These are phyloP conservation scores for Eimeria tenella DNA, from an alignment of 169 alveolate genomes.

Conservation along the genomic window DNA sequence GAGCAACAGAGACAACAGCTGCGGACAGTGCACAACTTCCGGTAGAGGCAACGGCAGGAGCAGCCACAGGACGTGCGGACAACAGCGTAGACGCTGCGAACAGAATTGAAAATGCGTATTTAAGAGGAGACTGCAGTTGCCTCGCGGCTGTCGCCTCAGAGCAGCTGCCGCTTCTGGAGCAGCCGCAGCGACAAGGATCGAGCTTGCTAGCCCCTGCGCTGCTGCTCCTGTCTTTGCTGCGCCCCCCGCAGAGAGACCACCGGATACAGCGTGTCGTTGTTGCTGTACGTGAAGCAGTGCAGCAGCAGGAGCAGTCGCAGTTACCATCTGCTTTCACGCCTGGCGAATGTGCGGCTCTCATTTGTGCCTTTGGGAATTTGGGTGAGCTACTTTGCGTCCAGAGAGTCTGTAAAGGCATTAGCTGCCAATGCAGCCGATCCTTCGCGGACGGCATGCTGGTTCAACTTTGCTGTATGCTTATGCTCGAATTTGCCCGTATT, in stretches of 20 bases:
- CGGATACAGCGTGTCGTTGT: slow-evolving; percentile 11
- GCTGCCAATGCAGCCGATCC: no score
- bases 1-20: not conserved
- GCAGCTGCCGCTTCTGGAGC: not conserved
- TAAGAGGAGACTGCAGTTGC: slow-evolving; percentile 21
- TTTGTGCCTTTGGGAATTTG: slow-evolving; percentile 26
- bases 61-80: not conserved
- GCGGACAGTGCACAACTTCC: not conserved
- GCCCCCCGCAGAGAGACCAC: slow-evolving; percentile 22
- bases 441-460: no score
- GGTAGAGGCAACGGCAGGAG: not conserved
- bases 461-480: no score
- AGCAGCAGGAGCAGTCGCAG: not conserved
- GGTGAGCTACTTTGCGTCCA: not conserved
- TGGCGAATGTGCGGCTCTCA: slow-evolving; percentile 43
- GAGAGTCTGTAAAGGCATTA: no score
- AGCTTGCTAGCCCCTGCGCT: not conserved
- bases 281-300: not conserved
- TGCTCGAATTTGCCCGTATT: no score
- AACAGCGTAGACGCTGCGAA: slow-evolving; percentile 1
- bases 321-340: not conserved
- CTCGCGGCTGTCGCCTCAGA: slow-evolving; percentile 12
- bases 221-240: slow-evolving; percentile 36
- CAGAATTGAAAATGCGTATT: not conserved
- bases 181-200: not conserved